These are phyloP conservation scores for Pleurotus djamor DNA, from an alignment of 768 basidiomycete species.

Conservation along the genomic window DNA sequence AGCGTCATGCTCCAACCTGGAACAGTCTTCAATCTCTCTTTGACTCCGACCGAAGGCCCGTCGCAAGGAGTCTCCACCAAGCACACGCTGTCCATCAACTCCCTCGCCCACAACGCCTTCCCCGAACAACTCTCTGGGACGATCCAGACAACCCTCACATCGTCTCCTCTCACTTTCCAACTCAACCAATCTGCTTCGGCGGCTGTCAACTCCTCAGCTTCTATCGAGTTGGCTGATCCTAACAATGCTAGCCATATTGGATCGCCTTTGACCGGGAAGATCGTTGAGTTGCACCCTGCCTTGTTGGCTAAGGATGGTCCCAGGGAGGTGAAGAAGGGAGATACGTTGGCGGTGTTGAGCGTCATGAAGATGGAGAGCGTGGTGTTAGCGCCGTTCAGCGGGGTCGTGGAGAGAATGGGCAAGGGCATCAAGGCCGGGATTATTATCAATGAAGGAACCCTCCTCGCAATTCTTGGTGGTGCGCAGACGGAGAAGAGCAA, in stretches of 20 bases:
- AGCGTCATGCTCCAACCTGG: slow-evolving; percentile 29
- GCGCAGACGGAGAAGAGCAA: background rate
- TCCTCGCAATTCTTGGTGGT: background rate
- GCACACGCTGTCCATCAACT: slow-evolving; percentile 28
- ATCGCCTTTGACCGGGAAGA: slow-evolving; percentile 33
- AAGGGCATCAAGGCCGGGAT: slow-evolving; percentile 28
- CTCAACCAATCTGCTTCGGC: slow-evolving; percentile 29
- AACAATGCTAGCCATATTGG: slow-evolving; percentile 26
- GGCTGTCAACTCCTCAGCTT: slow-evolving; percentile 15
- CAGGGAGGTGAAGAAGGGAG: slow-evolving; percentile 25
- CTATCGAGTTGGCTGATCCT: slow-evolving; percentile 31
- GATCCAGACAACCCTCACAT: slow-evolving; percentile 27
- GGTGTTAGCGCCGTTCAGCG: slow-evolving; percentile 24
- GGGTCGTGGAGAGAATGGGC: slow-evolving; percentile 24
- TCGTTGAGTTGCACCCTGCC: slow-evolving; percentile 31
- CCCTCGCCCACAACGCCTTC: slow-evolving; percentile 31
- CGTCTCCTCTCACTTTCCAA: slow-evolving; percentile 25
- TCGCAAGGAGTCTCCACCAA: slow-evolving; percentile 12
- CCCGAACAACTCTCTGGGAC: slow-evolving; percentile 31
- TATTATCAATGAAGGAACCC: slow-evolving; percentile 29
- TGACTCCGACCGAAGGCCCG: slow-evolving; percentile 13
- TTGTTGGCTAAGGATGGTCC: slow-evolving; percentile 10
- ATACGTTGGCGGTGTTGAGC: slow-evolving; percentile 28
- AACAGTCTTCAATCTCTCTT: slow-evolving; percentile 28
- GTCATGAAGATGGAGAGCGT: slow-evolving; percentile 42